phyloP scores from a whole-genome alignment of 2,329 filamentous ascomycete species.

The Parastagonospora nodorum region DNA sequence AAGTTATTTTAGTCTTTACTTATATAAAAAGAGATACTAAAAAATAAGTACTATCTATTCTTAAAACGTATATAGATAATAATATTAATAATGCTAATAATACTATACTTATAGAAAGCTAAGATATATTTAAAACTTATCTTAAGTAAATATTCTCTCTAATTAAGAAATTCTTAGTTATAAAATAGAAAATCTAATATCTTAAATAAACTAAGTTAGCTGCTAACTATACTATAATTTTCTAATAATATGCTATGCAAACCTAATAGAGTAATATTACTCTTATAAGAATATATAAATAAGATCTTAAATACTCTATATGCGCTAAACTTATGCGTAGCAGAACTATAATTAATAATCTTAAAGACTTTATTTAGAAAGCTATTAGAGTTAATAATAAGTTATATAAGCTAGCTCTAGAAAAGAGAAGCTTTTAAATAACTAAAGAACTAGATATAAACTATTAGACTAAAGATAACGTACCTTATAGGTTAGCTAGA shows the following conservation, averaged over 20 bases:
- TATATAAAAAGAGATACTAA: no score
- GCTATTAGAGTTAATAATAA: background rate
- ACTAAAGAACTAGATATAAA: background rate
- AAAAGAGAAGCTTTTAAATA: background rate
- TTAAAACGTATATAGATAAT: no score
- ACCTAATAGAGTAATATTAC: conserved; percentile 6
- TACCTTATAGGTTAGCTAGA: no score
- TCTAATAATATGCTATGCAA: no score
- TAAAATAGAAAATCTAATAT: no score
- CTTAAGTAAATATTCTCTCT: background rate
- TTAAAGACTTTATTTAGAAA: background rate
- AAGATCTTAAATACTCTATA: conserved; percentile 1
- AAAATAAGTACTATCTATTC: no score
- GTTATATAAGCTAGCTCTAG: background rate
- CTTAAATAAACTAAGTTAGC: no score
- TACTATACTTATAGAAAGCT: background rate
- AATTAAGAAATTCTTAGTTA: no score
- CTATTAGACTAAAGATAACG: background rate
- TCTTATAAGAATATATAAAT: no score
- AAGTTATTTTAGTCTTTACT: no score
- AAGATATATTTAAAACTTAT: background rate
- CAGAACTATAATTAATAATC: background rate
- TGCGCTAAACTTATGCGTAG: background rate
- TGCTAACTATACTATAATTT: no score
- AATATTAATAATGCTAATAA: no score